A percentile compares a stretch with the other conserved stretches of the same genome.
Evolutionary conservation across 1,284 basidiomycete species (phyloP).

Genomic region (Mycosarcoma maydis): DNA sequence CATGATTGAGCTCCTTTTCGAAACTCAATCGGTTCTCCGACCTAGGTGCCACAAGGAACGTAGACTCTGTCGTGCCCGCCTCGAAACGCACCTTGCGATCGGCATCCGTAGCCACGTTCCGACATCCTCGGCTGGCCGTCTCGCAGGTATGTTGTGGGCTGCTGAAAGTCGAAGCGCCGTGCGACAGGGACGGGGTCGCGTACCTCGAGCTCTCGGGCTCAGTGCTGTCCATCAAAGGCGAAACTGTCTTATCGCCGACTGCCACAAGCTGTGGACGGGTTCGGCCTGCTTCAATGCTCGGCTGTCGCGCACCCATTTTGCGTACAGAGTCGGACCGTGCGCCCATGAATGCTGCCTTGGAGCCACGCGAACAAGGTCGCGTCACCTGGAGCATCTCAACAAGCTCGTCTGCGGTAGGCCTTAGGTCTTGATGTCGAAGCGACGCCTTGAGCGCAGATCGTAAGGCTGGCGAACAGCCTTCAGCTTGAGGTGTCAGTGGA

Average conservation of each 20-base stretch:
- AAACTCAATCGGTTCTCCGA: neutral
- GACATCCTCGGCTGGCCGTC: slow-evolving; percentile 4
- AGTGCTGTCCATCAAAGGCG: slow-evolving; percentile 10
- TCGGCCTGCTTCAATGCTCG: neutral
- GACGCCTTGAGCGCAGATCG: slow-evolving; percentile 28
- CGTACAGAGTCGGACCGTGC: neutral
- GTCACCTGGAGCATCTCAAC: slow-evolving; percentile 11
- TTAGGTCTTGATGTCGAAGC: slow-evolving; percentile 41
- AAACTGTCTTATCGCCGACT: too few relatives aligned
- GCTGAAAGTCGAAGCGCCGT: slow-evolving; percentile 20
- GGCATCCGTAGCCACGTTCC: slow-evolving; percentile 1
- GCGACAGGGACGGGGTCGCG: slow-evolving; percentile 24
- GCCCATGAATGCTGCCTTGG: neutral
- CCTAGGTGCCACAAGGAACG: slow-evolving; percentile 5
- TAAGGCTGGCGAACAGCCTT: slow-evolving; percentile 19
- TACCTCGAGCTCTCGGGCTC: slow-evolving; percentile 25
- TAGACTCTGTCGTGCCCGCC: slow-evolving; percentile 13
- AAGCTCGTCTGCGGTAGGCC: slow-evolving; percentile 46
- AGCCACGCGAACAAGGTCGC: neutral
- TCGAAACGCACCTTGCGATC: slow-evolving; percentile 23
- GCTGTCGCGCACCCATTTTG: neutral
- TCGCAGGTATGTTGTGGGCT: slow-evolving; percentile 33
- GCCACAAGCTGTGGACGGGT: neutral
- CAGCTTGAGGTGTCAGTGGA: slow-evolving; percentile 21
- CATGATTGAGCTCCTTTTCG: neutral